phyloP scores from a whole-genome alignment of 2,329 filamentous ascomycete genomes.

The Verticillium albo-atrum region DNA sequence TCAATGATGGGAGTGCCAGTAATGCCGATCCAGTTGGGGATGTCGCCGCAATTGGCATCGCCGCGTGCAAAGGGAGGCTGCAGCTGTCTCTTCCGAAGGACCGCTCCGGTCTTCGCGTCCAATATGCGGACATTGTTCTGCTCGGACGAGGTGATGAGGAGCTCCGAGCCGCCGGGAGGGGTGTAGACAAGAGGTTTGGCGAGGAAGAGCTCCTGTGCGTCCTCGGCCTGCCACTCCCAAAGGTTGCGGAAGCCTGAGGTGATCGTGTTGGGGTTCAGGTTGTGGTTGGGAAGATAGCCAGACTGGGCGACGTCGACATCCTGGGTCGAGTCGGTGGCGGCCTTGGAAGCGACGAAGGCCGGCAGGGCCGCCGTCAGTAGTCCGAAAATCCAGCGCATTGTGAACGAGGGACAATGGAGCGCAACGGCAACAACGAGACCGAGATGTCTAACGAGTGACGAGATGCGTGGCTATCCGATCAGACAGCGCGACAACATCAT shows the following conservation, averaged over 20 bases:
- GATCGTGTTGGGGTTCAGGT: conserved; percentile 32
- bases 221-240: conserved; percentile 25
- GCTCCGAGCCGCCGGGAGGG: conserved; percentile 26
- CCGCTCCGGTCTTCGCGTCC: conserved; percentile 33
- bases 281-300: conserved; percentile 34
- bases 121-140: conserved; percentile 33
- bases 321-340: conserved; percentile 11
- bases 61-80: conserved; percentile 31
- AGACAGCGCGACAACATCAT: neutral
- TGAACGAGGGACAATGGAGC: neutral
- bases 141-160: conserved; percentile 32
- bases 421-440: neutral
- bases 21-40: conserved; percentile 31
- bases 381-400: conserved; percentile 9
- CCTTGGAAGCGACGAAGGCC: conserved; percentile 10
- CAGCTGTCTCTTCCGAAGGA: conserved; percentile 29
- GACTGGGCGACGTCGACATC: conserved; percentile 26
- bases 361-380: conserved; percentile 10
- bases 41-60: conserved; percentile 34
- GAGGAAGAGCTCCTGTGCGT: conserved; percentile 8
- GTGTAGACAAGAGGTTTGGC: conserved; percentile 40
- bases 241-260: conserved; percentile 21
- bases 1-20: conserved; percentile 32
- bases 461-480: neutral
- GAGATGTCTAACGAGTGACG: neutral